These are phyloP conservation scores for Leishmania martiniquensis DNA, from an alignment of 208 protist species.

Conservation along the genomic window DNA sequence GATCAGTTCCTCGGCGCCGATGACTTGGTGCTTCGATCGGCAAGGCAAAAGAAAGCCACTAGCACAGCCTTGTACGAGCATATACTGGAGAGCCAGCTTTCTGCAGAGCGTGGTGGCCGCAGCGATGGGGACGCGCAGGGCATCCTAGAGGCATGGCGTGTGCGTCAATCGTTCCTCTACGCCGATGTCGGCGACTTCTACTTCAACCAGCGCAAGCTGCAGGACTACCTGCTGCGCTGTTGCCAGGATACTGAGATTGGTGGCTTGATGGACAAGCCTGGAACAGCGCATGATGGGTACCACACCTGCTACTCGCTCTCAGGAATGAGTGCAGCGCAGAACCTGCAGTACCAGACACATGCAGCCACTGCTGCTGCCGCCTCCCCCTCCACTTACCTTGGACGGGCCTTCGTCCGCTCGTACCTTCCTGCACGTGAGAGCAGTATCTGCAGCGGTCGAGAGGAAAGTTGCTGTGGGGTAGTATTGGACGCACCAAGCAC, in stretches of 20 bases:
- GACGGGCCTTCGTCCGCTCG: conserved; percentile 36
- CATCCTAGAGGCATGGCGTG: conserved; percentile 1
- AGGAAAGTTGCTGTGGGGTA: conserved; percentile 39
- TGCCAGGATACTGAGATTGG: conserved; percentile 63
- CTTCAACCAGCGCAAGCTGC: conserved; percentile 79
- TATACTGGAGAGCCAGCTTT: not conserved
- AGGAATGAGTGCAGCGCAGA: conserved; percentile 82
- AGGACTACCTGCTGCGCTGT: conserved; percentile 82
- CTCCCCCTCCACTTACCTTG: conserved; percentile 31
- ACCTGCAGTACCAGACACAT: conserved; percentile 62
- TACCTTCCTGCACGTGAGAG: conserved; percentile 46
- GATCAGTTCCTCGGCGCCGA: conserved; percentile 45
- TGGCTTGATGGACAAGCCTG: conserved; percentile 91
- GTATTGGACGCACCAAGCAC: conserved; percentile 38
- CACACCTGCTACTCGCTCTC: conserved; percentile 93
- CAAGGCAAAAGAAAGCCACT: not conserved
- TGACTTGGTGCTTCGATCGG: conserved; percentile 19
- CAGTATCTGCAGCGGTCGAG: not conserved
- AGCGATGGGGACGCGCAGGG: not conserved
- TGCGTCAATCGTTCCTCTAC: conserved; percentile 33
- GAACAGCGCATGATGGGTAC: conserved; percentile 70
- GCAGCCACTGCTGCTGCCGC: conserved; percentile 9
- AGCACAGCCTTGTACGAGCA: conserved; percentile 16
- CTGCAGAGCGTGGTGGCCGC: not conserved
- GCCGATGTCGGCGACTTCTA: conserved; percentile 67